Base-by-base conservation (phyloP, 352 stramenopile species). In the Plasmopara halstedii region DNA sequence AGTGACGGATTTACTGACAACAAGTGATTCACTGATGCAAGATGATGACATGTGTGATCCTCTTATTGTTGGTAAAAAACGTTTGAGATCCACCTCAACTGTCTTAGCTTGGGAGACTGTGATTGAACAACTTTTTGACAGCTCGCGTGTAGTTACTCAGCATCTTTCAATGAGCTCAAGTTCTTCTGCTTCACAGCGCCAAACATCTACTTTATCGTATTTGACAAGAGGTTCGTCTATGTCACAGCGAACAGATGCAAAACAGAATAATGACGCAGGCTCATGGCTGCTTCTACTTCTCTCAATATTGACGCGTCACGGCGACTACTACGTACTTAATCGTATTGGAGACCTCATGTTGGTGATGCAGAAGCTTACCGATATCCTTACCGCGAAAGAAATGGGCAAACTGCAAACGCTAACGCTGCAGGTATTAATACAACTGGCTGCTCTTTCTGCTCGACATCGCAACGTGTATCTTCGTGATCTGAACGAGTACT, bases 311-410 rank as follows among this genome's bases (percentile, higher is more conserved):
- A 60, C 45, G 27, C 72, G 73, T 25, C 66, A 83, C 19, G 71
- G 72, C 11, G 64, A 67, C 38, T 75, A 78, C 42, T 81, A 79
- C 37, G 40, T 76, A 15, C 46, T 43, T 9, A 83, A 79, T 45
- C 64, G 67, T 14, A 69, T 84, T 43, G 71, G 64, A 9, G 73
- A 85, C 33, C 38, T 82, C n/a, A 83, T 83, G 62, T 54, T 67
- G 9, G 36, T 79, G 10, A 67, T 83, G 45, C 47, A 65, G 15
- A 67, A 72, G n/a, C 54, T 85, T 4, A 46, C 31, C 3, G 45
- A 76, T 34, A 58, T 65, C 34, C 33, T 83, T 13, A 55, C 76
- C 1, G 48, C 68, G 8, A 81, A 82, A 42, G 62, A 70, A 45
- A 50, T 85, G 18, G 55, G 62, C 1, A 73, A 78, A 35, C 53